phyloP scores from a whole-genome alignment of 1,139 yeast species.

The Candida neerlandica region DNA sequence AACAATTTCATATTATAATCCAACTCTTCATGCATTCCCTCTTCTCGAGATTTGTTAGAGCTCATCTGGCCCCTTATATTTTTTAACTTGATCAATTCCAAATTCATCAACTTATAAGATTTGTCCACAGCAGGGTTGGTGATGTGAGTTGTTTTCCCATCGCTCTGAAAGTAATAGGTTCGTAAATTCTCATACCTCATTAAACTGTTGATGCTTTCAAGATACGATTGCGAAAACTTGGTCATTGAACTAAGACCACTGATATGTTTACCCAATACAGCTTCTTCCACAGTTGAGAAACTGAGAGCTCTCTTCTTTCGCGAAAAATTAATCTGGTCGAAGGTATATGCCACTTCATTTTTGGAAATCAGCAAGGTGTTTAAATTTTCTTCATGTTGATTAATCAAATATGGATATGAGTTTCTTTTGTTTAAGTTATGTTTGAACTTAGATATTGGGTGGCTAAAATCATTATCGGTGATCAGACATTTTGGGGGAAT shows the following conservation, averaged over 20 bases:
- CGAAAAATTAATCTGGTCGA: slow-evolving; percentile 3
- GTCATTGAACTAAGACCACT: slow-evolving; percentile 22
- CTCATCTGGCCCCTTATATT: slow-evolving; percentile 33
- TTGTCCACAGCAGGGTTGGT: slow-evolving; percentile 24
- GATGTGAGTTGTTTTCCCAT: slow-evolving; percentile 5
- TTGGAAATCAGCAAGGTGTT: slow-evolving; percentile 26
- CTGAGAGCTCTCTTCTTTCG: slow-evolving; percentile 35
- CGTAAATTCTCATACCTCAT: slow-evolving; percentile 25
- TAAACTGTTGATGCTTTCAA: slow-evolving; percentile 24
- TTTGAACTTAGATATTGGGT: slow-evolving; percentile 20
- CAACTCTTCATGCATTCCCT: slow-evolving; percentile 36
- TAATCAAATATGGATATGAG: slow-evolving; percentile 41
- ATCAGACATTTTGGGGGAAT: slow-evolving; percentile 4
- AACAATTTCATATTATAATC: slow-evolving; percentile 60
- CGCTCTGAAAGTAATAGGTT: slow-evolving; percentile 15
- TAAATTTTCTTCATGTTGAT: slow-evolving; percentile 19
- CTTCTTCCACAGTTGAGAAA: slow-evolving; percentile 46
- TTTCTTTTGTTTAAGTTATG: slow-evolving; percentile 41
- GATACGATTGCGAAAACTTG: slow-evolving; percentile 27
- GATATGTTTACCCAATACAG: slow-evolving; percentile 10
- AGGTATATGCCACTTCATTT: slow-evolving; percentile 1
- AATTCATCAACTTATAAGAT: slow-evolving; percentile 32
- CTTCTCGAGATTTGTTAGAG: slow-evolving; percentile 32
- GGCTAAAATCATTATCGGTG: slow-evolving; percentile 5
- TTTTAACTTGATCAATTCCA: slow-evolving; percentile 34